phyloP scores from a whole-genome alignment of 1,139 yeast genomes.

The Arxiozyma slooffiae region DNA sequence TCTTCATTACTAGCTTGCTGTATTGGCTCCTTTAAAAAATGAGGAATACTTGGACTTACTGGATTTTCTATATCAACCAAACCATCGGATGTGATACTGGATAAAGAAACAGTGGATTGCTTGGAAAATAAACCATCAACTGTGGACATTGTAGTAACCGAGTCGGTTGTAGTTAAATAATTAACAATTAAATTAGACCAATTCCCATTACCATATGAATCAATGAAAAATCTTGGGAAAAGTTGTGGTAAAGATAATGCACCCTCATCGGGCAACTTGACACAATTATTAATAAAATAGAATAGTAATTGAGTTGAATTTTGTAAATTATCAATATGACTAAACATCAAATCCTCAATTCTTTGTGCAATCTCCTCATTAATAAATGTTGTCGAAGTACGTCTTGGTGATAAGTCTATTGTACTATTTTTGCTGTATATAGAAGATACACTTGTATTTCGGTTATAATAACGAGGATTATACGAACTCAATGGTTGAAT shows the following conservation, averaged over 20 bases:
- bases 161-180: slow-evolving; percentile 21
- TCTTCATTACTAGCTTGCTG: background rate
- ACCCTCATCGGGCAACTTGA: background rate
- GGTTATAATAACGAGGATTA: background rate
- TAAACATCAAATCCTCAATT: background rate
- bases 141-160: background rate
- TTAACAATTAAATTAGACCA: slow-evolving; percentile 53
- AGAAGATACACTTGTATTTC: background rate
- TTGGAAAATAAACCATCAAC: background rate
- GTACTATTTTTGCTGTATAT: slow-evolving; percentile 1
- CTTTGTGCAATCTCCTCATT: background rate
- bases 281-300: slow-evolving; percentile 1
- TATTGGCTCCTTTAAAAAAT: background rate
- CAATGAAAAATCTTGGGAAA: slow-evolving; percentile 53
- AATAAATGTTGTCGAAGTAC: background rate
- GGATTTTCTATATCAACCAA: background rate
- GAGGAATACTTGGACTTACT: background rate
- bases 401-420: background rate
- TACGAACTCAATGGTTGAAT: background rate
- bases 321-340: background rate
- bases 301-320: slow-evolving; percentile 2
- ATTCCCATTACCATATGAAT: slow-evolving; percentile 62
- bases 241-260: slow-evolving; percentile 44
- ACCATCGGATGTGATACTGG: background rate
- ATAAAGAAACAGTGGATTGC: background rate